Evolutionary conservation across 2,329 filamentous ascomycete species (phyloP), one percentile per base, ranked within the genome.

Genomic region (Raffaelea albimanens): DNA sequence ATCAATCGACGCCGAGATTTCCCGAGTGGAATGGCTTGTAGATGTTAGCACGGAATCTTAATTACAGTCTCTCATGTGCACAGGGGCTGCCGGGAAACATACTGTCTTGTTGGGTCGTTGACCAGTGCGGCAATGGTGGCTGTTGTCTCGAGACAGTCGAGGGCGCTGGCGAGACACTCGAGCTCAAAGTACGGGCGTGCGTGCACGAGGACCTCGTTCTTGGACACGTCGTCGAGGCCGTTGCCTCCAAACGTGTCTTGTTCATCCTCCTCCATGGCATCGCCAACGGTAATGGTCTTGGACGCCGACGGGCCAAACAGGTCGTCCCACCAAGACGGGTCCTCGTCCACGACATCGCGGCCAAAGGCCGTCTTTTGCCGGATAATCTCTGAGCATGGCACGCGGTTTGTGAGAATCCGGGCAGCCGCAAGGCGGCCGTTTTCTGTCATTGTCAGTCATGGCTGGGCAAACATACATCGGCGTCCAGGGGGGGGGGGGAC

Each of bases 81-180:
- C 10, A 34, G 16, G 10, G 16, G 31, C 31, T 9, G 31, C 31
- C 31, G 16, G 31, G 10, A 34, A 9, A 9, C 75, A 40, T 69
- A 80, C 77, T 77, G 70, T 53, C n/a, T n/a, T n/a, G 64, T 64
- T 29, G 67, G 69, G 31, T 78, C 58, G 39, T 75, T 69, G 43
- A 76, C 59, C 0, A 75, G 74, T 13, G 75, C 68, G 46, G 74
- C 73, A 43, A 77, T 59, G 0, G 76, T 73, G 14, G 78, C 76
- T 50, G 85, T 77, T 2, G 76, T 80, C 62, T 89, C 84, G 55
- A 89, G 70, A 20, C 72, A 70, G 61, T 87, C 82, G 39, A 90
- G 70, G 3, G 75, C 77, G 44, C 73, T 71, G 40, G 83, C 75
- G 23, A 90, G 68, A 49, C 72, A 71, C 63, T 89, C 85, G 42